Base-by-base conservation (phyloP, 495 filamentous ascomycete species). In the Trypethelium eluteriae region DNA sequence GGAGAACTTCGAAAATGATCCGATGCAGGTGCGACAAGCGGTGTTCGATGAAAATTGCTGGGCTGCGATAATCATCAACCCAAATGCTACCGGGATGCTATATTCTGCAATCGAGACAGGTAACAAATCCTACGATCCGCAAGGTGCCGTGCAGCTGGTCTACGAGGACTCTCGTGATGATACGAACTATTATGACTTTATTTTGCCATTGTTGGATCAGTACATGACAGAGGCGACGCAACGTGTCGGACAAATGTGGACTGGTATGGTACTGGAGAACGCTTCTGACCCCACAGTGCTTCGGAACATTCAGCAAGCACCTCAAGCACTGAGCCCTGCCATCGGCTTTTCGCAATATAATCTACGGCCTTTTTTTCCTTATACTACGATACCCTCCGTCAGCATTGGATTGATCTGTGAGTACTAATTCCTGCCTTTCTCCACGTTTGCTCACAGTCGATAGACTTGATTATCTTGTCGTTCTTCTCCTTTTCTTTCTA, bases 401-500 rank as follows among this genome's bases (percentile, higher is more conserved):
- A 82, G 81, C 2, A 85, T 90, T 66, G 87, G 87, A 0, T 73
- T 90, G 41, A 89, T 89, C 72, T 89, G 67, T 71, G 66, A 65
- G 69, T 66, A 16, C 46, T 16, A 38, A 1, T 66, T 25, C 5
- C 11, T 5, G 25, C 32, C 53, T 34, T 59, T 36, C 18, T 32
- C 56, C 11, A 46, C 38, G 5, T 16, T 44, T 32, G 35, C 36
- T 69, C 2, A 64, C 63, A 11, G 25, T n/a, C 35, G 12, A 25
- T 47, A 71, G 69, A 90, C 74, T 77, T 91, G 35, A 88, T 90
- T 72, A 89, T 91, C 73, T 79, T 90, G 44, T 82, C 86, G 3
- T 89, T 89, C 78, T 89, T 89, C 79, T 85, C 83, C 62, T 89
- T 87, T 73, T 78, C 83, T 6, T 90, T 90, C 80, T 83, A 88